These are phyloP conservation scores for Grigorovia transvaalensis DNA, from an alignment of 805 yeast species.

Conservation along the genomic window DNA sequence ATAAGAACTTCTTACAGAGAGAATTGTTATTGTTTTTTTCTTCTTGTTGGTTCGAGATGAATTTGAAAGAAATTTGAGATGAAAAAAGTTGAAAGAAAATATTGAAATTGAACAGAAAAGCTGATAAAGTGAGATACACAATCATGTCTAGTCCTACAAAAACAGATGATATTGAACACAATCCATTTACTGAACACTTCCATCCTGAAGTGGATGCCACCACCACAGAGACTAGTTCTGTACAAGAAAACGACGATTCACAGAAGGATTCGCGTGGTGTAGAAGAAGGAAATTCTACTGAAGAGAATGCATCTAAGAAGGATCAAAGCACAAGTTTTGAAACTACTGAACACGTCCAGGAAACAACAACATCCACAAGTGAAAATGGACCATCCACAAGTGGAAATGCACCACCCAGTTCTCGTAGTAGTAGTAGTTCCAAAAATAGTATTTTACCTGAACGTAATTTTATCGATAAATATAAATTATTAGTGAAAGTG, in stretches of 20 bases:
- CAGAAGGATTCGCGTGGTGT: not conserved
- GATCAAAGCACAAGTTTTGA: not conserved
- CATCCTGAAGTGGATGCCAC: not conserved
- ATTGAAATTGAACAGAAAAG: not conserved
- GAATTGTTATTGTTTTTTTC: too few species aligned
- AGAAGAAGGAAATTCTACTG: not conserved
- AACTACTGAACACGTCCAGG: too few species aligned
- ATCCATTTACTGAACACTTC: slow-evolving; percentile 45
- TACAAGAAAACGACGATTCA: not conserved
- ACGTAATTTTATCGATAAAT: slow-evolving; percentile 10
- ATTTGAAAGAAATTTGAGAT: not conserved
- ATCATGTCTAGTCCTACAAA: not conserved
- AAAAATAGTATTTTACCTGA: slow-evolving; percentile 5
- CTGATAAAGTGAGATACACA: not conserved
- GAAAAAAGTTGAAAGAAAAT: not conserved
- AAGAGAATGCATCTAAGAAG: not conserved
- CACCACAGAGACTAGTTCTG: not conserved
- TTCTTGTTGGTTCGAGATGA: not conserved
- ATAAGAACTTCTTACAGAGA: too few species aligned
- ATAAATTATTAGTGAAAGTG: slow-evolving; percentile 44
- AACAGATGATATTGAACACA: slow-evolving; percentile 45
- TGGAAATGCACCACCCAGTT: not conserved
- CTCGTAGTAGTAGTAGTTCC: not conserved
- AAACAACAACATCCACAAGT: too few species aligned
- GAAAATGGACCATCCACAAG: too few species aligned